These are phyloP conservation scores for Rhizopogon rudus DNA, from an alignment of 768 basidiomycete genomes.

Conservation along the genomic window DNA sequence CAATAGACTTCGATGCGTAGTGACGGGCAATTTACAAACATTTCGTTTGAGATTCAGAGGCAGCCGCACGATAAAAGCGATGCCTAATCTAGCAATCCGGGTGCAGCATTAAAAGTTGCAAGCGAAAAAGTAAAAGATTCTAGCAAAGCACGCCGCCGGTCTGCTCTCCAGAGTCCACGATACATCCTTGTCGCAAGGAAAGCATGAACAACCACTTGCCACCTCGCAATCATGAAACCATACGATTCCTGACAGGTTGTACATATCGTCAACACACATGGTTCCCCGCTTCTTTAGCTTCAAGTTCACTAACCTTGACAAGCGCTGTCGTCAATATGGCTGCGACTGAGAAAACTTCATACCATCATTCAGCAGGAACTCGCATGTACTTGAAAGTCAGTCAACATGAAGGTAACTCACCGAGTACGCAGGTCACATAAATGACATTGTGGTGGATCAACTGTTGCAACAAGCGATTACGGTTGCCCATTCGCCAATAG, in stretches of 20 bases:
- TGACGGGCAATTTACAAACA: too few species aligned
- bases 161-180: neutral
- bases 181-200: neutral
- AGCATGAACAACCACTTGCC: neutral
- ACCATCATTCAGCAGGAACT: neutral
- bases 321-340: neutral
- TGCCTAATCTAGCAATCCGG: neutral
- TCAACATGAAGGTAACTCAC: neutral
- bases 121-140: neutral
- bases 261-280: neutral
- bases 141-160: neutral
- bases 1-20: too few species aligned
- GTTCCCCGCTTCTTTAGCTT: neutral
- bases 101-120: too few species aligned
- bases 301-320: neutral
- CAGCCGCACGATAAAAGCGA: too few species aligned
- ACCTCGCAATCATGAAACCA: neutral
- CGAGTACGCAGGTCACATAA: neutral
- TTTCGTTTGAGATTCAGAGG: too few species aligned
- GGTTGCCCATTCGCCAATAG: neutral
- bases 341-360: neutral
- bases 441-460: neutral
- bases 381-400: neutral
- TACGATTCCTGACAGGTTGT: neutral
- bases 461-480: neutral